Evolutionary conservation across 768 basidiomycete genomes (phyloP).

Genomic region (Leccinum rimulosum): DNA sequence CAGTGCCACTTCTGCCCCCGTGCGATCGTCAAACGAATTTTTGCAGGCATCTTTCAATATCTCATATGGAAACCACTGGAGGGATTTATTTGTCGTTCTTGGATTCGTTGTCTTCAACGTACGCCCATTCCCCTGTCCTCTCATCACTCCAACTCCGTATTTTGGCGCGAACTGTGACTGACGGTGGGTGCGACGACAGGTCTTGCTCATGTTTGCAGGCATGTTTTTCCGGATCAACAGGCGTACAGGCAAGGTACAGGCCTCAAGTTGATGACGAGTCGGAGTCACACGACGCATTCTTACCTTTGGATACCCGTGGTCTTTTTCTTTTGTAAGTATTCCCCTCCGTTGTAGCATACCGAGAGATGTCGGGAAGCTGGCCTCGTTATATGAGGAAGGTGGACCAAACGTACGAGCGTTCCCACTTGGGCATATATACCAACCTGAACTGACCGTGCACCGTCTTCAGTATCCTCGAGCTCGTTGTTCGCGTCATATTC

Average conservation of each 20-base stretch:
- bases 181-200: constrained; percentile 13
- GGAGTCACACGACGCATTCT: not conserved
- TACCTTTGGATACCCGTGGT: not conserved
- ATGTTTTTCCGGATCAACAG: constrained; percentile 33
- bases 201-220: constrained; percentile 26
- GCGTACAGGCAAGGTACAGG: not conserved
- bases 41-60: constrained; percentile 3
- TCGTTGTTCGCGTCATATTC: not conserved
- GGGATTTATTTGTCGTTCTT: constrained; percentile 8
- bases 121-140: not conserved
- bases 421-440: not conserved
- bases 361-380: too few relatives aligned
- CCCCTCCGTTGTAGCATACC: not conserved
- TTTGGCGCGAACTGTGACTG: not conserved
- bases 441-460: not conserved
- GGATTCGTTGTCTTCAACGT: constrained; percentile 44
- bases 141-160: too few relatives aligned
- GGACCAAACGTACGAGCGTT: too few relatives aligned
- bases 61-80: constrained; percentile 9
- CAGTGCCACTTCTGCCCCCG: constrained; percentile 56
- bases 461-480: not conserved
- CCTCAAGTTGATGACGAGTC: not conserved
- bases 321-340: not conserved
- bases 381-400: too few relatives aligned
- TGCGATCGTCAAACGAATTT: constrained; percentile 48